Evolutionary conservation across 2,329 filamentous ascomycete species (phyloP), one percentile per base, ranked within the genome.

Genomic region (Talaromyces sp.): DNA sequence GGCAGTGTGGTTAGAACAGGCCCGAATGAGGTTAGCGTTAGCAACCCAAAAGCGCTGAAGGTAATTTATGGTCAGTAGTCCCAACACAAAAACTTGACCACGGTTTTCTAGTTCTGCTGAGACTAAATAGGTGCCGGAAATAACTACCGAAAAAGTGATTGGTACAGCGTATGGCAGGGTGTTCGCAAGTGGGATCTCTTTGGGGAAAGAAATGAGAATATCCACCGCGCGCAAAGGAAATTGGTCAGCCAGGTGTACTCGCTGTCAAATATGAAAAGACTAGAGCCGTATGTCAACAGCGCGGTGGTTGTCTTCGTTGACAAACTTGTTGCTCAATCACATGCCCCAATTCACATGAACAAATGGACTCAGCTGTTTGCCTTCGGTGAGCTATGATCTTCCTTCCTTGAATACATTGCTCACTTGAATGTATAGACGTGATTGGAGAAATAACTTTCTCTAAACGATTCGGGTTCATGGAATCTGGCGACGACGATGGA

Each of bases 361-460:
- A 58, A 54, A 26, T 61, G 59, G 59, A 35, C 56, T 24, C 48
- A 54, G 17, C 32, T 61, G 1, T 61, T 58, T 32, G 59, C 59
- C 12, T 61, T 58, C 38, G 59, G 59, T 61, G 10, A 35, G 55
- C 12, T 12, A 52, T 52, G 8, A 4, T n/a, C 48, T 52, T 17
- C 8, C 26, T 59, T 62, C 24, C 59, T 75, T 11, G 68, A 77
- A 51, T 38, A 52, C 17, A 17, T 26, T 21, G n/a, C 26, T 38
- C 57, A 19, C 21, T 51, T 51, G n/a, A 11, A 38, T 31, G 10
- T 31, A 12, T 21, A 73, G 75, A 79, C 54, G 72, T 79, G 32
- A 78, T 77, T 27, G 75, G 75, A 27, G 73, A 75, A 62, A 63
- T 77, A n/a, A 75, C 74, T 1, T 76, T 75, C 60, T 70, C 69